These are phyloP conservation scores for Phoenix roebelenii DNA, from an alignment of 176 grass and related monocot genomes.

Conservation along the genomic window DNA sequence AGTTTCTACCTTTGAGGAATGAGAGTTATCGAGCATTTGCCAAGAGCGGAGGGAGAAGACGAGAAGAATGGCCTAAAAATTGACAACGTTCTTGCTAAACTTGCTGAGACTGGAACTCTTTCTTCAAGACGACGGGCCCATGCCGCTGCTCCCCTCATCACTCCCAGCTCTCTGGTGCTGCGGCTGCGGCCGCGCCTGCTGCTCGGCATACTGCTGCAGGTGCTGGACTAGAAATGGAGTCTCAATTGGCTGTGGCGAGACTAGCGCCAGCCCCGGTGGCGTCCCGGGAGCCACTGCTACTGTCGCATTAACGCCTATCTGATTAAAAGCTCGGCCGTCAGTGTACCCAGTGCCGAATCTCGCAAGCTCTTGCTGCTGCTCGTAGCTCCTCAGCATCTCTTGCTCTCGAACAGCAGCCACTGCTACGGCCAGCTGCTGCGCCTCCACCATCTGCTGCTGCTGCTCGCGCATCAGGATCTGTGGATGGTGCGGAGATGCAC, in stretches of 20 bases:
- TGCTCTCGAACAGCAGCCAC: conserved; percentile 31
- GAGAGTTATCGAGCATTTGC: too few species aligned
- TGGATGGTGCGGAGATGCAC: conserved; percentile 1
- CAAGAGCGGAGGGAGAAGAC: not conserved
- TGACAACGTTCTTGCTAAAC: not conserved
- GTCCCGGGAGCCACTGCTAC: not conserved
- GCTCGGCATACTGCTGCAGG: conserved; percentile 4
- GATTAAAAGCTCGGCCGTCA: conserved; percentile 3
- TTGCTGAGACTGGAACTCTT: not conserved
- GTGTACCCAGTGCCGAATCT: conserved; percentile 3
- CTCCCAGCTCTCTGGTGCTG: conserved; percentile 14
- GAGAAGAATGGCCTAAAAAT: too few species aligned
- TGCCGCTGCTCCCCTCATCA: conserved; percentile 24
- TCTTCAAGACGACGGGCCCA: conserved; percentile 19
- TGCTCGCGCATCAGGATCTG: conserved; percentile 16
- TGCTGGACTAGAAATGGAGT: conserved; percentile 7
- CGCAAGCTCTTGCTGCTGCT: conserved; percentile 5
- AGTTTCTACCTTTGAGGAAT: too few species aligned
- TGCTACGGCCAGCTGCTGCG: not conserved
- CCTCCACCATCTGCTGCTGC: not conserved
- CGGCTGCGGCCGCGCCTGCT: not conserved
- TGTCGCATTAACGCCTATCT: not conserved
- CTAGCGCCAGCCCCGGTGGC: not conserved
- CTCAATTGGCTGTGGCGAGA: conserved; percentile 17
- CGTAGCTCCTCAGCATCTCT: conserved; percentile 21